These are phyloP conservation scores for Mortierella sp. DNA, from an alignment of 371 early-diverging fungal genomes.

Conservation along the genomic window DNA sequence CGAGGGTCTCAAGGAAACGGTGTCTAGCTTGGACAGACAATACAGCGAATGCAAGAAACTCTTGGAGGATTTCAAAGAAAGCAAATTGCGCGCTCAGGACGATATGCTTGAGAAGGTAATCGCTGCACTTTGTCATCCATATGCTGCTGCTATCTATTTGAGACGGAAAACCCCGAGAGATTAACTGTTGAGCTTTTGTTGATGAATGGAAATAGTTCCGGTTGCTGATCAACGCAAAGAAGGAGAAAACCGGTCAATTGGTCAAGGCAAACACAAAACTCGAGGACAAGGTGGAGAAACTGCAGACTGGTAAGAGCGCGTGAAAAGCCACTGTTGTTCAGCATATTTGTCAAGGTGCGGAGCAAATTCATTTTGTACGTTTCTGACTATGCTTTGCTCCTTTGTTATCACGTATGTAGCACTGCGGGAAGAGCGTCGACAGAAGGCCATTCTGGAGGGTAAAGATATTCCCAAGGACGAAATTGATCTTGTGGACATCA, in stretches of 20 bases:
- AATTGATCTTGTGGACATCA: conserved; percentile 19
- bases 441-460: conserved; percentile 15
- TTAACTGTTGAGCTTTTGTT: not conserved
- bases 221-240: conserved; percentile 38
- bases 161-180: not conserved
- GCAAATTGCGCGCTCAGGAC: conserved; percentile 18
- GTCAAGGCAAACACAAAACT: conserved; percentile 7
- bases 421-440: conserved; percentile 30
- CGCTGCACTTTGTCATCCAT: not conserved
- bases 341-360: not conserved
- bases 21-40: conserved; percentile 19
- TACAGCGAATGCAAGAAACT: conserved; percentile 28
- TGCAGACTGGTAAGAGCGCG: conserved; percentile 25
- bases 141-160: not conserved
- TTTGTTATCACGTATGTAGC: conserved; percentile 12
- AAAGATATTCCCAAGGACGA: conserved; percentile 17
- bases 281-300: conserved; percentile 15
- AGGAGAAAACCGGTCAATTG: conserved; percentile 33
- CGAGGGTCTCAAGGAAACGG: conserved; percentile 21
- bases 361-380: not conserved
- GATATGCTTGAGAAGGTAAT: conserved; percentile 52
- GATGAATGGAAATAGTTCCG: conserved; percentile 22
- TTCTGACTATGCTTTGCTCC: not conserved
- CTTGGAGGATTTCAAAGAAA: conserved; percentile 23
- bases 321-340: not conserved